Evolutionary conservation across 2,329 filamentous ascomycete species (phyloP).

Genomic region (Penicillium verrucosum): DNA sequence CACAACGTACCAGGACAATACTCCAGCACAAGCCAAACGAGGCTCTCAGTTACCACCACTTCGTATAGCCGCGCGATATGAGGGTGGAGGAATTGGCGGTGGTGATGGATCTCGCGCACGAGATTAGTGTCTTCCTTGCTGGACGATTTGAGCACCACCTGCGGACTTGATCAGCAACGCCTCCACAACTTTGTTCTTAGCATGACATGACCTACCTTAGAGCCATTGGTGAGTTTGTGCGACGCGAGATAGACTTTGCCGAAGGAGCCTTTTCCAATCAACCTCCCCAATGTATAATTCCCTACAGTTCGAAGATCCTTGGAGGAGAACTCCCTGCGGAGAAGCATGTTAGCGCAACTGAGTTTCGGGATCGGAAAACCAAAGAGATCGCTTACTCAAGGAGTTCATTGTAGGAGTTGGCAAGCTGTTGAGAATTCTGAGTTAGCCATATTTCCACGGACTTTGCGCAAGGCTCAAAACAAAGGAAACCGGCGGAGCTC

Average conservation of each 20-base stretch:
- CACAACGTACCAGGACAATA: conserved; percentile 75
- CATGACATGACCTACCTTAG: conserved; percentile 62
- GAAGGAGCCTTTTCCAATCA: conserved; percentile 97
- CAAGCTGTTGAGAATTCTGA: conserved; percentile 61
- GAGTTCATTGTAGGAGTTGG: conserved; percentile 92
- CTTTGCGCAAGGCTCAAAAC: not conserved
- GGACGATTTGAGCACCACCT: conserved; percentile 98
- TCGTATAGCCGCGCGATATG: conserved; percentile 97
- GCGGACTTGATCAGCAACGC: conserved; percentile 15
- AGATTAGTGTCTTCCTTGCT: conserved; percentile 95
- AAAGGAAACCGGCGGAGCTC: not conserved
- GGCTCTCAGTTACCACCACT: conserved; percentile 89
- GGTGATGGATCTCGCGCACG: conserved; percentile 95
- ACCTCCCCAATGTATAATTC: conserved; percentile 84
- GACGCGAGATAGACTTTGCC: conserved; percentile 95
- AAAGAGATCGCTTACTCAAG: conserved; percentile 66
- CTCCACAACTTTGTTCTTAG: not conserved
- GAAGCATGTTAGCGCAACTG: conserved; percentile 11
- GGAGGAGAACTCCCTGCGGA: conserved; percentile 80
- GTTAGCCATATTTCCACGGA: conserved; percentile 14
- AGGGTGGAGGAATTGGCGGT: conserved; percentile 94
- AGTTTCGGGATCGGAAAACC: not conserved
- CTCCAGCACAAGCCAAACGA: conserved; percentile 96
- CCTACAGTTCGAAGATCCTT: conserved; percentile 88
- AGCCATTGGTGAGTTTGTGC: conserved; percentile 97